Conservation (phyloP, 1,284 basidiomycete genomes). For the Xerocomus minutiporus region DNA sequence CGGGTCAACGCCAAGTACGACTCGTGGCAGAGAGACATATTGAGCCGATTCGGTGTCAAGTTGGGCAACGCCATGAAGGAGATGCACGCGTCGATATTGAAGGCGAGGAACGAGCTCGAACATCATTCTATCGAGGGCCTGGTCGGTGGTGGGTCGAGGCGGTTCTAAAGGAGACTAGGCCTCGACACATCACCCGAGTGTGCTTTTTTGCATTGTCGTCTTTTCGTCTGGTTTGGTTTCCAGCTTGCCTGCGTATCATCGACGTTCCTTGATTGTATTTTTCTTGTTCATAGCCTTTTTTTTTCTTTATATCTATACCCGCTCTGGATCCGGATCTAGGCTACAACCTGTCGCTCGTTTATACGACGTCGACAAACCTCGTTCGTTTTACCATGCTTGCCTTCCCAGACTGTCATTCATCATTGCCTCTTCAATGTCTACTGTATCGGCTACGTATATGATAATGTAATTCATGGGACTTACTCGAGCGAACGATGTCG, state of each 20-base stretch:
- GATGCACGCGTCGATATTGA: conserved; percentile 87
- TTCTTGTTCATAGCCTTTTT: background rate
- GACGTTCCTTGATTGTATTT: background rate
- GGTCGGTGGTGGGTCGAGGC: conserved; percentile 43
- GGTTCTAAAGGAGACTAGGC: conserved; percentile 32
- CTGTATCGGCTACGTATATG: conserved; percentile 30
- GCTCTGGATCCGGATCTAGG: conserved; percentile 19
- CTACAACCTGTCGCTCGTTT: conserved; percentile 7
- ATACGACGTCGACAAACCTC: background rate
- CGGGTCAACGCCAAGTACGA: conserved; percentile 99
- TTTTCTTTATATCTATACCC: conserved; percentile 8
- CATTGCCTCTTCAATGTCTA: conserved; percentile 17
- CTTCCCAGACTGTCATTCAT: conserved; percentile 8
- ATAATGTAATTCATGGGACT: conserved; percentile 25
- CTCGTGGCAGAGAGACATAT: conserved; percentile 93
- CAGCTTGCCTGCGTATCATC: background rate
- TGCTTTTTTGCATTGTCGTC: background rate
- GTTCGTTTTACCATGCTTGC: conserved; percentile 10
- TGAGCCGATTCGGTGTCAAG: conserved; percentile 88
- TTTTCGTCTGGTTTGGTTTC: background rate
- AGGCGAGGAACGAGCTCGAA: conserved; percentile 92
- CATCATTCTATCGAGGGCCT: conserved; percentile 67
- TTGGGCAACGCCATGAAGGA: conserved; percentile 94
- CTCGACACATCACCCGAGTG: too few relatives aligned
- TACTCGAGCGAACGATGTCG: background rate